A percentile compares a stretch with the other conserved stretches of the same genome.
Evolutionary conservation across 768 basidiomycete genomes (phyloP).

Genomic region (Tricholomella constricta): DNA sequence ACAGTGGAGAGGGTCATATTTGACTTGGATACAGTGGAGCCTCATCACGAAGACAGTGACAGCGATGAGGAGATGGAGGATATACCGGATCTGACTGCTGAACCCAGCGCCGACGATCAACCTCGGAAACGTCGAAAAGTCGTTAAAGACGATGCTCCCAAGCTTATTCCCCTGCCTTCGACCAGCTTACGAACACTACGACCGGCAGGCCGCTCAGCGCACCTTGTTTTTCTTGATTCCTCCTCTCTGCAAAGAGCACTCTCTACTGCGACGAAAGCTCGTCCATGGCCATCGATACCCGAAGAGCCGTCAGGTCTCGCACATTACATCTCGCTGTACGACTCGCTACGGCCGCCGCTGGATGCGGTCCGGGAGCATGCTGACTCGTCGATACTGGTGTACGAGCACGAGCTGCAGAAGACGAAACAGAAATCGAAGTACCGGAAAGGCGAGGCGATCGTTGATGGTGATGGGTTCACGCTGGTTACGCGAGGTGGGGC

Average conservation of each 20-base stretch:
- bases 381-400: constrained; percentile 73
- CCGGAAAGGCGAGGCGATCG: constrained; percentile 82
- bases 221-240: constrained; percentile 69
- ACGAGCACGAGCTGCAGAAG: constrained; percentile 71
- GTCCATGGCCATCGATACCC: constrained; percentile 59
- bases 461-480: constrained; percentile 95
- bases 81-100: constrained; percentile 31
- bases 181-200: constrained; percentile 55
- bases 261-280: constrained; percentile 49
- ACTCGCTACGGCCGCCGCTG: constrained; percentile 73
- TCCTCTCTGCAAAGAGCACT: constrained; percentile 73
- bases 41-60: constrained; percentile 42
- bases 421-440: constrained; percentile 65
- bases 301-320: constrained; percentile 68
- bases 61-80: constrained; percentile 46
- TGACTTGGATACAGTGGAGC: constrained; percentile 46
- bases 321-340: constrained; percentile 69
- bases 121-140: constrained; percentile 44
- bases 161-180: constrained; percentile 62
- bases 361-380: constrained; percentile 76
- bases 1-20: constrained; percentile 77
- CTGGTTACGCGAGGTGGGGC: constrained; percentile 91
- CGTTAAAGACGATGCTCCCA: constrained; percentile 43
- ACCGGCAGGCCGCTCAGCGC: constrained; percentile 66
- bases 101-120: constrained; percentile 32